A percentile compares a stretch with the other conserved stretches of the same genome.
phyloP scores from a whole-genome alignment of 2,329 filamentous ascomycete genomes.

The Calonectria pseudoturangicola region DNA sequence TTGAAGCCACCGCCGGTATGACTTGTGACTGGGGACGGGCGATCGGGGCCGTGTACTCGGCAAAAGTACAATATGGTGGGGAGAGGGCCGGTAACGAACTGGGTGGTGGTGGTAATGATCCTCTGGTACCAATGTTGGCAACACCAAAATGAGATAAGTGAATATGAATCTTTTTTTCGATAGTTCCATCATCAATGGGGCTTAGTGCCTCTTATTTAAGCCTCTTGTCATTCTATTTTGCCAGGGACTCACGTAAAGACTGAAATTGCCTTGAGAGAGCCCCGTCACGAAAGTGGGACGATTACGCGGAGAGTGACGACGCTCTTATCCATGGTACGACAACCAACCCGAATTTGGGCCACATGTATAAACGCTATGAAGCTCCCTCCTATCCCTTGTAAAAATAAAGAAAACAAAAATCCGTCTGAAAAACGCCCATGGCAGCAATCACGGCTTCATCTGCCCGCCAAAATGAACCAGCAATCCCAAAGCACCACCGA shows the following conservation, averaged over 20 bases:
- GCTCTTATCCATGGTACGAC: constrained; percentile 28
- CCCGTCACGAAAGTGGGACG: constrained; percentile 33
- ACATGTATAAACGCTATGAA: constrained; percentile 39
- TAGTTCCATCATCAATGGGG: background rate
- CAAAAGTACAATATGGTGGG: constrained; percentile 7
- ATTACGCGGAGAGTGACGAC: constrained; percentile 38
- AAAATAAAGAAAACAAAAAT: constrained; percentile 28
- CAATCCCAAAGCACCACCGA: constrained; percentile 24
- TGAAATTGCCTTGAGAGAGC: background rate
- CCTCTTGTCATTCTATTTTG: background rate
- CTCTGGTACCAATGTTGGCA: constrained; percentile 27
- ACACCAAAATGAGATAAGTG: constrained; percentile 30
- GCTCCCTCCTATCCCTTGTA: constrained; percentile 20
- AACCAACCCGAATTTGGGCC: constrained; percentile 24
- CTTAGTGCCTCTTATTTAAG: constrained; percentile 6
- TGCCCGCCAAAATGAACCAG: constrained; percentile 41
- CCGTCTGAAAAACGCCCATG: constrained; percentile 43
- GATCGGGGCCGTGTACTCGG: background rate
- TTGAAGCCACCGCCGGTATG: constrained; percentile 16
- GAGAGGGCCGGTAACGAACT: constrained; percentile 11
- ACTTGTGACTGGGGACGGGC: background rate
- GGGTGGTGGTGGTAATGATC: constrained; percentile 10
- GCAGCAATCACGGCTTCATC: background rate
- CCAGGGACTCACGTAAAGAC: background rate
- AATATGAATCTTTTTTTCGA: constrained; percentile 20